Conservation (phyloP, 2,329 filamentous ascomycete species). For the Botrytis porri region DNA sequence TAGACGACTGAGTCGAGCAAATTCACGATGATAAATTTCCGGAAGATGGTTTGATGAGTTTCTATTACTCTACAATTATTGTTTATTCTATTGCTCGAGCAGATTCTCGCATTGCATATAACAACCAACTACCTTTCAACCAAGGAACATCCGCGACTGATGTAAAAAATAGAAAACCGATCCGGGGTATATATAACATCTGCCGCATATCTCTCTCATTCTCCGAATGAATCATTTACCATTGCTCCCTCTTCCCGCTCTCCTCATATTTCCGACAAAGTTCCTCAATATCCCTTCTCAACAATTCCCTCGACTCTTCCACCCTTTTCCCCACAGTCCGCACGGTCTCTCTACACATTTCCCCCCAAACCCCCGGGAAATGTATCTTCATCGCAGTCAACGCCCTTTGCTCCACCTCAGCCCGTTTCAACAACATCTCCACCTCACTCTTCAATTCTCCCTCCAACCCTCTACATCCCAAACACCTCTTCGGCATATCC, state of each 20-base stretch:
- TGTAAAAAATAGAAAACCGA: neutral
- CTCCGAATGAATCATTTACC: conserved; percentile 19
- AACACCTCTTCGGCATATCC: conserved; percentile 31
- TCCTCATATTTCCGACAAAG: conserved; percentile 33
- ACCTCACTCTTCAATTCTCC: conserved; percentile 21
- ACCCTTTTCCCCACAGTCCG: conserved; percentile 26
- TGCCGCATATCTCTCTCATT: neutral
- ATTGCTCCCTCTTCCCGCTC: conserved; percentile 31
- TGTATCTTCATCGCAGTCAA: conserved; percentile 23
- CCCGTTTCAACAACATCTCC: conserved; percentile 19
- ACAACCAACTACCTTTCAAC: neutral
- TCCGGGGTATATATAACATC: neutral
- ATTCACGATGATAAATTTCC: conserved; percentile 19
- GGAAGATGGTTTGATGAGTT: neutral
- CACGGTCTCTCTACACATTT: conserved; percentile 18
- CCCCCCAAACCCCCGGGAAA: conserved; percentile 27
- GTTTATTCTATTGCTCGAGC: conserved; percentile 8
- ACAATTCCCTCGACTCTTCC: conserved; percentile 24
- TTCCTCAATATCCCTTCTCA: conserved; percentile 25
- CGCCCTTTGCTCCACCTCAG: conserved; percentile 22
- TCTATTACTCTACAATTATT: conserved; percentile 10
- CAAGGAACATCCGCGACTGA: neutral
- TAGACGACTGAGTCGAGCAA: conserved; percentile 9
- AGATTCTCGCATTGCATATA: neutral
- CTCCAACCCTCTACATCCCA: conserved; percentile 26